These are phyloP conservation scores for Oryza glumipatula DNA, from an alignment of 176 grass and related monocot species.

Conservation along the genomic window DNA sequence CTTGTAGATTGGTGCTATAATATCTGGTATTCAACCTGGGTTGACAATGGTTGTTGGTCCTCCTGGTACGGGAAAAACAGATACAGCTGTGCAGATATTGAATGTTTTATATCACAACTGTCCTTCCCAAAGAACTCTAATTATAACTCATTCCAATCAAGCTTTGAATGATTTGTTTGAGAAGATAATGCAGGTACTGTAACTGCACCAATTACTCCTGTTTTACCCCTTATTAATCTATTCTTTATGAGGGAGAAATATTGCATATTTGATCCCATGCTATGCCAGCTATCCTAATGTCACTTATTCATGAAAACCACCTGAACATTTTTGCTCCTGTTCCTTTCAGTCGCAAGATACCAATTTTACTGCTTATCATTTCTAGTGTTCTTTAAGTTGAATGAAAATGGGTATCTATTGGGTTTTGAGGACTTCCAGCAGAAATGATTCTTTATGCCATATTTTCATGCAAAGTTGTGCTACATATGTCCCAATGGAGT, in stretches of 20 bases:
- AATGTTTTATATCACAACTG: slow-evolving; percentile 99
- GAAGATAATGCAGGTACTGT: slow-evolving; percentile 98
- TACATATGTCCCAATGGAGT: slow-evolving; percentile 22
- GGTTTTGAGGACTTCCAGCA: not conserved
- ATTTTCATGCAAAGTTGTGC: slow-evolving; percentile 26
- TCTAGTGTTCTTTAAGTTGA: slow-evolving; percentile 19
- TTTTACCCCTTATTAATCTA: slow-evolving; percentile 4
- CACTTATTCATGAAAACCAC: slow-evolving; percentile 12
- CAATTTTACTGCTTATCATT: slow-evolving; percentile 15
- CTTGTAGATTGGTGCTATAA: slow-evolving; percentile 89
- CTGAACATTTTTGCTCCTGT: not conserved
- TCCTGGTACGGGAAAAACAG: slow-evolving; percentile 98
- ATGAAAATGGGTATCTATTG: not conserved
- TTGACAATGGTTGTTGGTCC: slow-evolving; percentile 99
- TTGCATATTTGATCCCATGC: slow-evolving; percentile 25
- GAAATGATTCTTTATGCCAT: slow-evolving; percentile 29
- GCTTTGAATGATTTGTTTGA: slow-evolving; percentile 99
- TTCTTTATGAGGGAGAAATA: not conserved
- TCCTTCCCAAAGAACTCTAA: slow-evolving; percentile 95
- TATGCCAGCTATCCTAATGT: not conserved
- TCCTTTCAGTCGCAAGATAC: not conserved
- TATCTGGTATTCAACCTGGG: slow-evolving; percentile 95
- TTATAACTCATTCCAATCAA: slow-evolving; percentile 99
- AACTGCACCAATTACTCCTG: slow-evolving; percentile 6
- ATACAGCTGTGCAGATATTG: slow-evolving; percentile 99